Percentiles rank a stretch among this genome's conserved stretches.
phyloP scores from a whole-genome alignment of 352 stramenopile species.

The Globisporangium parvum region DNA sequence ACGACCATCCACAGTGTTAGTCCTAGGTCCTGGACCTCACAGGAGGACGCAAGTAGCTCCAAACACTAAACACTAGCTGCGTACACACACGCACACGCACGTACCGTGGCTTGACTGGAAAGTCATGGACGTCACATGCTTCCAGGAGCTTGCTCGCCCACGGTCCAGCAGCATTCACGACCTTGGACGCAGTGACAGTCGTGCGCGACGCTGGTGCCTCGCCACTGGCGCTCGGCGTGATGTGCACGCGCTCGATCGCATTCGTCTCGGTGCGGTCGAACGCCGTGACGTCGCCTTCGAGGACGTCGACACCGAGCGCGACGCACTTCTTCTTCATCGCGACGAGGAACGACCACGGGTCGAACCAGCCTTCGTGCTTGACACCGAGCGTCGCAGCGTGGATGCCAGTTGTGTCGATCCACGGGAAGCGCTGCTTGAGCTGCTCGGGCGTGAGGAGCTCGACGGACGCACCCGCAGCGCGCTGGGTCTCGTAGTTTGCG shows the following conservation, averaged over 20 bases:
- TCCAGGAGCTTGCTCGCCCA: slow-evolving; percentile 69
- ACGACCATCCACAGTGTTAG: not conserved
- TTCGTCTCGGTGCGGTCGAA: slow-evolving; percentile 53
- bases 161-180: slow-evolving; percentile 72
- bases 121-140: slow-evolving; percentile 61
- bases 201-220: slow-evolving; percentile 20
- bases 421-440: slow-evolving; percentile 62
- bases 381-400: slow-evolving; percentile 53
- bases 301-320: slow-evolving; percentile 60
- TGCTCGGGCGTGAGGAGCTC: slow-evolving; percentile 44
- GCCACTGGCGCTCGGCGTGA: slow-evolving; percentile 25
- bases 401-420: slow-evolving; percentile 65
- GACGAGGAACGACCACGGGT: slow-evolving; percentile 73
- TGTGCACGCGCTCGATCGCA: slow-evolving; percentile 55
- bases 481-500: slow-evolving; percentile 50
- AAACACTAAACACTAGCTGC: too few relatives aligned
- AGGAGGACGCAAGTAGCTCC: not conserved
- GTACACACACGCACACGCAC: not conserved
- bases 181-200: slow-evolving; percentile 34
- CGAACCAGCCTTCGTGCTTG: slow-evolving; percentile 80
- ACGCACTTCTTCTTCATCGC: slow-evolving; percentile 73
- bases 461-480: slow-evolving; percentile 32
- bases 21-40: not conserved
- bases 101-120: slow-evolving; percentile 61
- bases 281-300: slow-evolving; percentile 62